A percentile compares a stretch with the other conserved stretches of the same genome.
These are phyloP conservation scores for Metschnikowia baotianmanensis DNA, from an alignment of 805 yeast species.

Conservation along the genomic window DNA sequence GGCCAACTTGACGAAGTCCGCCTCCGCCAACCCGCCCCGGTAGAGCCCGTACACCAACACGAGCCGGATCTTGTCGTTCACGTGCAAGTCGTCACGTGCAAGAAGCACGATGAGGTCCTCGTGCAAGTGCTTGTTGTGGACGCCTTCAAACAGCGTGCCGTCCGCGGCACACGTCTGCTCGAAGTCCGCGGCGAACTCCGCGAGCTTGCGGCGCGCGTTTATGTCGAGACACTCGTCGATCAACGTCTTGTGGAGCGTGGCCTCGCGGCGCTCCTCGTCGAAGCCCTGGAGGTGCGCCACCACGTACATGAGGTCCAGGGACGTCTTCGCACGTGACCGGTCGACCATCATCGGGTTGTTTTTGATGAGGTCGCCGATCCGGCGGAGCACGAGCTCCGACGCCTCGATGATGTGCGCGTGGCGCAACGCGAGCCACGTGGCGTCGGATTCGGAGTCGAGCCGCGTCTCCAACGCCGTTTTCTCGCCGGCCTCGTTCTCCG, in stretches of 20 bases:
- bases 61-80: conserved; percentile 70
- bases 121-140: conserved; percentile 55
- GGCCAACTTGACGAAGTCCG: conserved; percentile 70
- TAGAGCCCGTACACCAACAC: conserved; percentile 72
- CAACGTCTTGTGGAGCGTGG: conserved; percentile 57
- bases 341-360: conserved; percentile 78
- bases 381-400: conserved; percentile 55
- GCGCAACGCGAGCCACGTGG: conserved; percentile 66
- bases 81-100: conserved; percentile 45
- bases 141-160: conserved; percentile 69
- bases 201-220: conserved; percentile 57
- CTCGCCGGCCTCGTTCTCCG: conserved; percentile 52
- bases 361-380: conserved; percentile 61
- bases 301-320: conserved; percentile 72
- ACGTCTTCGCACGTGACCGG: conserved; percentile 57
- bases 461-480: conserved; percentile 29
- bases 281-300: conserved; percentile 68
- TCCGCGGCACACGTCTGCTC: conserved; percentile 81
- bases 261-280: conserved; percentile 61
- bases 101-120: conserved; percentile 60
- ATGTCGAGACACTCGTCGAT: conserved; percentile 63
- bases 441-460: conserved; percentile 62
- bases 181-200: conserved; percentile 70
- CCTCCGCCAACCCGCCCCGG: conserved; percentile 76
- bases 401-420: conserved; percentile 77